Conservation (phyloP, 2,329 filamentous ascomycete genomes). For the Coniochaeta hoffmannii region DNA sequence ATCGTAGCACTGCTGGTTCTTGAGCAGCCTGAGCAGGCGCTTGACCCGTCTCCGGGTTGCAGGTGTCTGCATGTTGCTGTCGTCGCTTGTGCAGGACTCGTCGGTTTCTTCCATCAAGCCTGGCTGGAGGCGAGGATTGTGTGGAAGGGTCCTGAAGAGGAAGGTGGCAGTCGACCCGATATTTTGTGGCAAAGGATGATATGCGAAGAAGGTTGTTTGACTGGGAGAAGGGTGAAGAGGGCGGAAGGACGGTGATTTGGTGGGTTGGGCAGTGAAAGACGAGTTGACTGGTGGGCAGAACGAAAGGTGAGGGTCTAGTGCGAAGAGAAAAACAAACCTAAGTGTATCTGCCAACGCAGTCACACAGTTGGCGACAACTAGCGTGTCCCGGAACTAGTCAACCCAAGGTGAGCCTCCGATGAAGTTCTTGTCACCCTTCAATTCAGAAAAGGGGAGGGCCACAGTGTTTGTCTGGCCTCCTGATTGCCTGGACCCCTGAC, state of each 20-base stretch:
- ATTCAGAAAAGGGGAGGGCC: not conserved
- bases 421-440: not conserved
- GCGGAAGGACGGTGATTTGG: not conserved
- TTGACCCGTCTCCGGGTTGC: not conserved
- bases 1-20: slow-evolving; percentile 8
- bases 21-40: slow-evolving; percentile 8
- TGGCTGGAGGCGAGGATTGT: not conserved
- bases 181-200: not conserved
- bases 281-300: not conserved
- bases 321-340: not conserved
- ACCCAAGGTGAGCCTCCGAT: not conserved
- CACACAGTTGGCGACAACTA: not conserved
- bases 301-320: not conserved
- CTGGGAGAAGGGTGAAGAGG: not conserved
- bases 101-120: not conserved
- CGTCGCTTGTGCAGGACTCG: not conserved
- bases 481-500: not conserved
- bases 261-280: not conserved
- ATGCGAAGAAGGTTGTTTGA: not conserved
- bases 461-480: too few relatives aligned
- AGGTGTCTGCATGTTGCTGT: not conserved
- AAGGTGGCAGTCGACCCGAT: not conserved
- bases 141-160: not conserved
- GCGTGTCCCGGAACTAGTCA: not conserved
- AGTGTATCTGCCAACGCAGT: not conserved